phyloP scores from a whole-genome alignment of 1,284 basidiomycete species.

The Ustilago lituana region DNA sequence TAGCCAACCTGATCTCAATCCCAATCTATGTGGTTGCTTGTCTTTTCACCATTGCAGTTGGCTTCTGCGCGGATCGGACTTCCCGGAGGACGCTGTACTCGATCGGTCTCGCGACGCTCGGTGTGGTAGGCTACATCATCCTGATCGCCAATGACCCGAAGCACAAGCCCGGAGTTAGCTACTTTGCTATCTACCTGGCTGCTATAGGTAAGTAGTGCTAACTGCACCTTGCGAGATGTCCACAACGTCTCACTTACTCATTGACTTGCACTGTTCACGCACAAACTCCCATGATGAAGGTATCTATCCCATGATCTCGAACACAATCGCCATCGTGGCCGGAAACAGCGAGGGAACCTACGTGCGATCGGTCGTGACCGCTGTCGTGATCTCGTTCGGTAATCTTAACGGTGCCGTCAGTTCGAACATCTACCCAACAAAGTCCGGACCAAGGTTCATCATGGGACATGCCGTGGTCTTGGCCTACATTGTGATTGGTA shows the following conservation, averaged over 20 bases:
- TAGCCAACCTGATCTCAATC: constrained; percentile 57
- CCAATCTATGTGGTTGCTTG: constrained; percentile 70
- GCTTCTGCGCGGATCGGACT: constrained; percentile 74
- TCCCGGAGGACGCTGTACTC: constrained; percentile 75
- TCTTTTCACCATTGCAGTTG: constrained; percentile 74
- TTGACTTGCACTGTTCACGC: too few species aligned
- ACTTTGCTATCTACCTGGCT: constrained; percentile 76
- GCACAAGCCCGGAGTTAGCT: constrained; percentile 72
- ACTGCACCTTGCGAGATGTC: too few species aligned
- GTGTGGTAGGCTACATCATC: constrained; percentile 76
- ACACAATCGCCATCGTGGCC: constrained; percentile 77
- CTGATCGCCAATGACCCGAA: constrained; percentile 71
- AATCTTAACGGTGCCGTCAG: constrained; percentile 72
- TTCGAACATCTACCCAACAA: constrained; percentile 76
- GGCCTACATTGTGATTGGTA: constrained; percentile 77
- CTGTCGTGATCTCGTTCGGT: constrained; percentile 63
- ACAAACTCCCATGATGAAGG: too few species aligned
- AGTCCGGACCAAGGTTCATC: constrained; percentile 76
- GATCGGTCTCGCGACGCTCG: constrained; percentile 68
- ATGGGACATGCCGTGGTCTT: constrained; percentile 76
- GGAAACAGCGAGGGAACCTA: constrained; percentile 80
- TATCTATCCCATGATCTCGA: constrained; percentile 78
- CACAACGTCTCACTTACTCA: too few species aligned
- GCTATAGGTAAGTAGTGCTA: constrained; percentile 18
- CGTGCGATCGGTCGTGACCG: constrained; percentile 78